Base-by-base conservation (phyloP, 768 basidiomycete species). In the Russula ochroleuca region DNA sequence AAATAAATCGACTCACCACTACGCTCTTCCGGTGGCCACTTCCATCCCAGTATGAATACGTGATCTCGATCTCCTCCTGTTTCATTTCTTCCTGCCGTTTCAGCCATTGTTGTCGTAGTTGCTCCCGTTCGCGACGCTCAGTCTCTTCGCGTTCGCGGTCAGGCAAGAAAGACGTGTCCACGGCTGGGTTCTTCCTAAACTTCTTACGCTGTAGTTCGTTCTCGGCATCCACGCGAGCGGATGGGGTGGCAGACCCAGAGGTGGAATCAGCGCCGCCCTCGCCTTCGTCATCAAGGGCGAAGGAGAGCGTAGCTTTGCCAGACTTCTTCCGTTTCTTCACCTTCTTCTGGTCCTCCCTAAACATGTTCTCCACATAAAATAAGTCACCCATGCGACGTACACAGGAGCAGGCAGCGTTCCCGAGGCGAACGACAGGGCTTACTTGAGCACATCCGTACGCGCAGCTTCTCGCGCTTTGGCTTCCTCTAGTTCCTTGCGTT, bases 41-140 rank as follows among this genome's bases (percentile, higher is more conserved):
- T 13, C 97, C 97, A 73, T 99, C 97, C 97, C 97, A 99, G 74
- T 87, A 99, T 0, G 94, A 97, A 72, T 98, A 99, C 0, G 88
- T 88, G 61, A 99, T 82, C 74, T 98, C 97, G 59, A 99, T 91
- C 25, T 83, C 81, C 67, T 88, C 88, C 31, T 76, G 70, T 72
- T 88, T 87, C 59, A 88, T 82, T 25, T 85, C 79, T 65, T 87
- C 81, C 69, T 90, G 88, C 66, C 80, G 80, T 68, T 75, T 78
- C 38, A 98, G 78, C 94, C 95, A 99, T 73, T 97, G 86, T 64
- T 93, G 81, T 2, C 97, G 81, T 45, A 99, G 79, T 55, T 89
- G 83, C 73, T 99, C 97, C 43, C 96, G 81, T 73, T 94, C 88
- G 63, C 82, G 82, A 17, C 95, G 84, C 74, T 99, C 97, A 9